Conservation (phyloP, 2,329 filamentous ascomycete genomes). For the Ramularia endophylla region DNA sequence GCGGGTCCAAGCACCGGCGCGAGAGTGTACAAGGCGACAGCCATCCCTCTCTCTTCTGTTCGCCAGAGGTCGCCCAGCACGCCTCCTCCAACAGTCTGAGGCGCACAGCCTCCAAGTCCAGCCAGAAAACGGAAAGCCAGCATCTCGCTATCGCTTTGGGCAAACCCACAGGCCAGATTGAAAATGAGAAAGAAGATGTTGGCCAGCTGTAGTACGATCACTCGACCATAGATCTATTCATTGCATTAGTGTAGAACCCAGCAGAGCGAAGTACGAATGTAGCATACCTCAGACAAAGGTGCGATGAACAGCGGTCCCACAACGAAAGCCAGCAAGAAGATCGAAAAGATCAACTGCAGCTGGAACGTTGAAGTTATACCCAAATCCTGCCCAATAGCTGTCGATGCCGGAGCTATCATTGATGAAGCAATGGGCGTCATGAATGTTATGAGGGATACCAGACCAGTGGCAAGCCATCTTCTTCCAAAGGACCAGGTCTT, state of each 20-base stretch:
- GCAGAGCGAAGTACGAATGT: neutral
- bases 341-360: too few relatives aligned
- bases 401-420: too few relatives aligned
- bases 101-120: conserved; percentile 29
- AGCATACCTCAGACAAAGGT: conserved; percentile 24
- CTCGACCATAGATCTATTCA: conserved; percentile 22
- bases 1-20: conserved; percentile 18
- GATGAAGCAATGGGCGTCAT: too few relatives aligned
- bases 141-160: conserved; percentile 25
- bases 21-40: conserved; percentile 27
- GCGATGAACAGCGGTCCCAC: conserved; percentile 29
- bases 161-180: conserved; percentile 30
- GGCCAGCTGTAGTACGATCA: conserved; percentile 25
- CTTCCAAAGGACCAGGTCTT: too few relatives aligned
- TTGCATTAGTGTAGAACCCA: neutral
- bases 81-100: conserved; percentile 26
- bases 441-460: too few relatives aligned
- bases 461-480: too few relatives aligned
- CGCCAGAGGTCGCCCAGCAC: conserved; percentile 26
- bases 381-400: too few relatives aligned
- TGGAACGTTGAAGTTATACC: too few relatives aligned
- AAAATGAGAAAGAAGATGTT: conserved; percentile 31
- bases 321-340: too few relatives aligned
- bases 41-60: conserved; percentile 27
- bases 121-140: conserved; percentile 30